Base-by-base conservation (phyloP, 345 rosid genomes). In the Sapria himalayana region DNA sequence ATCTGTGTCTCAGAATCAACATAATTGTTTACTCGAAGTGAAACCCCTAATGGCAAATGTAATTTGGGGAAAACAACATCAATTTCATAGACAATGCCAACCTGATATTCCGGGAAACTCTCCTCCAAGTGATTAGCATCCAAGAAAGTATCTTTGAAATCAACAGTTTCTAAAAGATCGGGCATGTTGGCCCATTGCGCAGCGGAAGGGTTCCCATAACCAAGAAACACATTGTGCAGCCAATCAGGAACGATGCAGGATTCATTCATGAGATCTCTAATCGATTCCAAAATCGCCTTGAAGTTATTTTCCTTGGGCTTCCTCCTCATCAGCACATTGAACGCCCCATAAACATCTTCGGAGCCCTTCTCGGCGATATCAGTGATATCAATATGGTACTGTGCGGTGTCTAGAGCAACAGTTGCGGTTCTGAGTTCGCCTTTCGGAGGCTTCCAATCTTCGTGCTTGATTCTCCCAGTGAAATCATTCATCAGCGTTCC, bases 161-260 rank as follows among this genome's bases (percentile, higher is more conserved):
- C 94, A 17, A 79, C 98, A 4, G 54, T 63, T 56, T 89, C 66
- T 35, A 89, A 76, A 38, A 82, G 76, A 57, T 89, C 73, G 19
- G 93, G 98, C 98, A 89, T 89, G 58, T 89, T 89, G 46, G 71
- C 71, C 98, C 98, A 89, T 49, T 89, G 98, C 27, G 98, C 98
- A 27, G 93, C 93, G 64, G 98, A 82, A 50, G 98, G 98, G 63
- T 89, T 66, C 19, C 98, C 98, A 63, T 89, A 89, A 27, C 98
- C 98, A 58, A 89, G 73, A 64, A 89, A 89, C 49, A 82, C 51
- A 48, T 82, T 79, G 57, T 82, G 94, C 73, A 89, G 53, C 98
- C 98, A 89, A 22, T 82, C 93, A 48, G 98, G 98, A 50, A 89
- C 98, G 51, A 89, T 76, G 62, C 94, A 89, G 45, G 76, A 89